Evolutionary conservation across 768 basidiomycete species (phyloP).

Genomic region (Mycena rosella): DNA sequence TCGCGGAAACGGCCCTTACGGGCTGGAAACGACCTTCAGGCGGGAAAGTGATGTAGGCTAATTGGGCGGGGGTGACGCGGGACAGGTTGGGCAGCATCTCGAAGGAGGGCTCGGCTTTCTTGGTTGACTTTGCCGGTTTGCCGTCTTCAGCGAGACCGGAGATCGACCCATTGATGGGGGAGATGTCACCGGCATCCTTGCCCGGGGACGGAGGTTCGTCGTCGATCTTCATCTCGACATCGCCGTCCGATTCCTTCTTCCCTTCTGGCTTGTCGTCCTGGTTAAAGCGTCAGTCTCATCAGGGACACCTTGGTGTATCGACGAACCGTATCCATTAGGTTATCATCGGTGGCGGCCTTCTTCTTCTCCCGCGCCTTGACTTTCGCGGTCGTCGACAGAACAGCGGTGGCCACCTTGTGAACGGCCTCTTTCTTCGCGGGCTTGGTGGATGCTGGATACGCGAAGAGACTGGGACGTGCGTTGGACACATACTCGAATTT

Average conservation of each 20-base stretch:
- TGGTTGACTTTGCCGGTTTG: slow-evolving; percentile 58
- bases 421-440: slow-evolving; percentile 94
- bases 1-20: slow-evolving; percentile 81
- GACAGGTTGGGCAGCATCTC: slow-evolving; percentile 90
- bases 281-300: background rate
- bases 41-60: slow-evolving; percentile 88
- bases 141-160: slow-evolving; percentile 60
- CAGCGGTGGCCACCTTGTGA: slow-evolving; percentile 93
- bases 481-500: slow-evolving; percentile 94
- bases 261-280: slow-evolving; percentile 69
- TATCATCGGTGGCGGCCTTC: slow-evolving; percentile 86
- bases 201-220: slow-evolving; percentile 59
- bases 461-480: slow-evolving; percentile 90
- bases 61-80: slow-evolving; percentile 91
- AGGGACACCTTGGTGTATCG: background rate
- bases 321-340: slow-evolving; percentile 86
- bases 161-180: slow-evolving; percentile 67
- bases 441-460: slow-evolving; percentile 89
- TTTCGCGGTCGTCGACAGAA: slow-evolving; percentile 96
- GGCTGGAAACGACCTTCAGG: slow-evolving; percentile 86
- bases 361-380: slow-evolving; percentile 96
- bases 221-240: slow-evolving; percentile 83
- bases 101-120: slow-evolving; percentile 79
- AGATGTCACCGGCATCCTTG: slow-evolving; percentile 66
- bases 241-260: slow-evolving; percentile 68